Base-by-base conservation (phyloP, 257 asterid species). In the Gynochthodes officinalis region DNA sequence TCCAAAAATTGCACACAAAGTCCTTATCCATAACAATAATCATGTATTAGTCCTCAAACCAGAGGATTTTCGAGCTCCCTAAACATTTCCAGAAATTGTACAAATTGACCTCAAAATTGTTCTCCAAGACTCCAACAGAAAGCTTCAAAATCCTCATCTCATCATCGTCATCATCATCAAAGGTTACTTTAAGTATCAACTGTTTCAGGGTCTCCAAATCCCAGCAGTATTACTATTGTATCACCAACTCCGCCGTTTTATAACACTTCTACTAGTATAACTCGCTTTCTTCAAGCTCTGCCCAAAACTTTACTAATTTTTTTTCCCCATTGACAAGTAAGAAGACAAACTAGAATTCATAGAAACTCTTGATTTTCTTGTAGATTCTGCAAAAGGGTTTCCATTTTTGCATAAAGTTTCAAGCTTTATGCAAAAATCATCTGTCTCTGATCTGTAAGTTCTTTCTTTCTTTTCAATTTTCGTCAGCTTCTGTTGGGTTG, bases 381-480 rank as follows among this genome's bases (percentile, higher is more conserved):
- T 23, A 14, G 35, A 44, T 49, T 43, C 2, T 28, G 19, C 23
- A 32, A 12, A 46, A 37, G 58, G 69, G 28, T 59, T 60, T 44
- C 50, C 33, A 30, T 19, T 71, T 58, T 52, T 61, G 54, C 70
- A 23, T 64, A 19, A 42, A n/a, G 19, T 49, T 30, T 48, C n/a
- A 28, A 48, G 53, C 59, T 55, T 59, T 53, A 44, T 55, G 69
- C 69, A 28, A 39, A 21, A 42, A 5, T 49, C 37, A 55, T 58
- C 69, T 12, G 25, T 16, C 73, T 63, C 62, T 44, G 74, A 75
- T 67, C 78, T 55, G 78, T 75, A 75, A 75, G 74, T 67, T 55
- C 54, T 35, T 74, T 13, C 30, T 28, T 25, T 39, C 11, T 52
- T n/a, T 53, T 19, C n/a, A 18, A 50, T 35, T 49, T 62, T 5